These are phyloP conservation scores for Ampelomyces quisqualis DNA, from an alignment of 2,329 filamentous ascomycete species.

Conservation along the genomic window DNA sequence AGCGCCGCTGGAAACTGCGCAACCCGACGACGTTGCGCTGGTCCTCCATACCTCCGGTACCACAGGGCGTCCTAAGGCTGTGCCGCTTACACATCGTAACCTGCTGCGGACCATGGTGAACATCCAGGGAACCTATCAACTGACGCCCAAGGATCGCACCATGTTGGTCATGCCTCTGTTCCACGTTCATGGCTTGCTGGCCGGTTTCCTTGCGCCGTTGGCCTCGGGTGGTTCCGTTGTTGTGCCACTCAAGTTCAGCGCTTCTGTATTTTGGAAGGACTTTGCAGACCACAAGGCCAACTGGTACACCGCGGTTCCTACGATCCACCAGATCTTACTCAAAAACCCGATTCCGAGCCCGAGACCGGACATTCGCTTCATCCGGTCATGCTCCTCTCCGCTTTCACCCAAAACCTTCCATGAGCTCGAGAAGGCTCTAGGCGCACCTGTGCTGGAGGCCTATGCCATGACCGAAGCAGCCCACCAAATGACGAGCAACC, in stretches of 20 bases:
- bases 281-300: constrained; percentile 74
- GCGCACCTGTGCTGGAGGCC: constrained; percentile 81
- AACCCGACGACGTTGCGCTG: constrained; percentile 77
- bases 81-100: constrained; percentile 79
- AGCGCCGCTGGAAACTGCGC: constrained; percentile 55
- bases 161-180: constrained; percentile 90
- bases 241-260: constrained; percentile 77
- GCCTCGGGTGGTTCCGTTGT: constrained; percentile 75
- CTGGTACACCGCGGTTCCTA: constrained; percentile 93
- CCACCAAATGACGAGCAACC: constrained; percentile 76
- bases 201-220: constrained; percentile 76
- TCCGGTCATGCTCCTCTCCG: constrained; percentile 82
- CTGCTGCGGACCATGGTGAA: constrained; percentile 81
- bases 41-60: constrained; percentile 84
- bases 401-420: constrained; percentile 79
- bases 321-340: constrained; percentile 86
- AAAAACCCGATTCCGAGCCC: constrained; percentile 69
- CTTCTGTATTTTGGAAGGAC: constrained; percentile 78
- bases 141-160: constrained; percentile 71
- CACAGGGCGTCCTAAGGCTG: constrained; percentile 79
- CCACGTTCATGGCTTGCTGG: constrained; percentile 86
- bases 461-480: constrained; percentile 93
- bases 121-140: constrained; percentile 73
- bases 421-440: constrained; percentile 72
- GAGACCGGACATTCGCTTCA: constrained; percentile 75